Evolutionary conservation across 2,329 filamentous ascomycete genomes (phyloP).

Genomic region (Botrytis pseudocinerea): DNA sequence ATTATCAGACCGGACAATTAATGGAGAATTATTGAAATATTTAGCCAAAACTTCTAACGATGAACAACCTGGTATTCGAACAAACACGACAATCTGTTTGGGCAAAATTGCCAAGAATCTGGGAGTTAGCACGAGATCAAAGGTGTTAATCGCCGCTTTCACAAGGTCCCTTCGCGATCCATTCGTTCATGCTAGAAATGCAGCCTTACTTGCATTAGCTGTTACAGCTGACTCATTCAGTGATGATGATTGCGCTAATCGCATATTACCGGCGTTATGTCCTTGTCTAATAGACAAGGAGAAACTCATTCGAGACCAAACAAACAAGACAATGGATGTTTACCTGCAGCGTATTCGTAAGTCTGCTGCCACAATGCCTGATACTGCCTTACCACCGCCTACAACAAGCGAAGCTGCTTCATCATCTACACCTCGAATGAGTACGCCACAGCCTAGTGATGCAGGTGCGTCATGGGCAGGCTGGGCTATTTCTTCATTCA

Average conservation of each 20-base stretch:
- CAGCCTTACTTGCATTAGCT: slow-evolving; percentile 78
- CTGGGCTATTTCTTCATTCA: slow-evolving; percentile 98
- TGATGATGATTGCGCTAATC: slow-evolving; percentile 84
- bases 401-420: slow-evolving; percentile 48
- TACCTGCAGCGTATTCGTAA: slow-evolving; percentile 84
- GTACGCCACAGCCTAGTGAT: slow-evolving; percentile 69
- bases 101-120: slow-evolving; percentile 94
- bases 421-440: slow-evolving; percentile 67
- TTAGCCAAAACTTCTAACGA: slow-evolving; percentile 96
- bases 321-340: slow-evolving; percentile 82
- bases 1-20: slow-evolving; percentile 87
- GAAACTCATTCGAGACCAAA: slow-evolving; percentile 89
- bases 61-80: slow-evolving; percentile 93
- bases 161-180: slow-evolving; percentile 86
- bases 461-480: slow-evolving; percentile 76
- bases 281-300: slow-evolving; percentile 91
- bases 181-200: slow-evolving; percentile 91
- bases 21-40: slow-evolving; percentile 87
- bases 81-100: slow-evolving; percentile 96
- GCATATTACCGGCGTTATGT: slow-evolving; percentile 81
- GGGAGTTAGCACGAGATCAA: slow-evolving; percentile 73
- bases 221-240: slow-evolving; percentile 84
- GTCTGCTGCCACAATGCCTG: slow-evolving; percentile 73
- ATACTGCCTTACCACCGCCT: slow-evolving; percentile 71
- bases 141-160: slow-evolving; percentile 92